Evolutionary conservation across 768 basidiomycete genomes (phyloP), one percentile per base, ranked within the genome.

Genomic region (Rossbeevera mucosa): DNA sequence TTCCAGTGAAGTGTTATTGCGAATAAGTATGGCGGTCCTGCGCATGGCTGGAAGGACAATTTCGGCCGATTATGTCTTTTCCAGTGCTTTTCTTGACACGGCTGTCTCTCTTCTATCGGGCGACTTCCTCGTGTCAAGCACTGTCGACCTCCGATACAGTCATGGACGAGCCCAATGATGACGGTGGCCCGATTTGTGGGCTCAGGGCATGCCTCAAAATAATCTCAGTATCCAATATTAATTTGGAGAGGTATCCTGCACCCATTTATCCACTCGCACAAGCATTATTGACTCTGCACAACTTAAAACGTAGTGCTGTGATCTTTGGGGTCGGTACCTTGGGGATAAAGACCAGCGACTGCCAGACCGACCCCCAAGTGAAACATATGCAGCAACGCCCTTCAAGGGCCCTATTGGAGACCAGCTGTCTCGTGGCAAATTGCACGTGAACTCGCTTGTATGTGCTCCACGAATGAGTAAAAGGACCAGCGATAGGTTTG

Each of bases 331-430:
- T 81, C 4, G 75, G 80, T 9, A 90, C 79, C 13, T 75, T 72
- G 5, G 79, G 71, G n/a, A n/a, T 1, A 86, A 89, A 64, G 80
- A 90, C 64, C 73, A 86, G 24, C 56, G 64, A 2, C 81, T 76
- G 6, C 87, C 88, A 3, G 70, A 74, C 84, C 85, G 90, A 21
- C 88, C 88, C 26, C 88, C 88, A n/a, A 91, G 26, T 26, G 26
- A 80, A 26, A 86, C 54, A 11, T 78, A 64, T 0, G 86, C 26
- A 42, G 74, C 70, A 13, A 86, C 83, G 54, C 66, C 60, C 85
- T 88, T 40, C n/a, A n/a, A n/a, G 26, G 26, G 26, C 8, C 26
- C 26, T 26, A 8, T 26, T 5, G 26, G 26, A 26, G 26, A 26
- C 26, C 26, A 7, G 26, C 26, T 26, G 6, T 26, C 26, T 26